Base-by-base conservation (phyloP, 2,329 filamentous ascomycete species). In the Plenodomus biglobosus region DNA sequence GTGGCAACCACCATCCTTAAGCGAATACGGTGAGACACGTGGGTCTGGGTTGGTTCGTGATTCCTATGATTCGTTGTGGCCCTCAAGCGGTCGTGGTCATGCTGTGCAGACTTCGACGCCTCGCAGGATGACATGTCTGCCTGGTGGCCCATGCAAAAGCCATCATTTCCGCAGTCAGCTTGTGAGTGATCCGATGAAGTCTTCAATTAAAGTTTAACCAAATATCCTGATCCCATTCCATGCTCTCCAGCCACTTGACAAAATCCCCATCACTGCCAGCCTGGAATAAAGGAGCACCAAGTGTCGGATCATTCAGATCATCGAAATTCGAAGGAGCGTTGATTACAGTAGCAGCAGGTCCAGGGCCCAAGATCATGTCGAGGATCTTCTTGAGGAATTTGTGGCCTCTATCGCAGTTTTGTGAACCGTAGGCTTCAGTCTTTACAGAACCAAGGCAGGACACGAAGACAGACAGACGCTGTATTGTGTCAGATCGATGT, bases 381-480 rank as follows among this genome's bases (percentile, higher is more conserved):
- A 78, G 59, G 6, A 76, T 71, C 38, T 67, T 64, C 54, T 74
- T 74, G 27, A 78, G 45, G 10, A 75, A 73, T 35, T 61, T 64
- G 8, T 64, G 63, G 3, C 73, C 75, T 38, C 76, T 71, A n/a
- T 72, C 66, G 52, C 73, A 76, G 34, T 73, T 73, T 3, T 61
- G 62, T 27, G 68, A 72, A n/a, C 72, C 73, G 4, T 73, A 71
- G 27, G 69, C 71, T 18, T 70, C 71, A 3, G 69, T 69, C 11
- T 63, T 64, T 2, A 77, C 68, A 1, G 66, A 65, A 1, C 65
- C 71, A 1, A 78, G 61, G 21, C 70, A 72, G 1, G 73, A 71
- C 13, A 75, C 72, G 52, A 76, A 74, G n/a, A 77, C 75, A 20
- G 71, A 73, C 2, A 78, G 66, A 30, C 73, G 69, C 47, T 77